Evolutionary conservation across 257 asterid species (phyloP), one percentile per base, ranked within the genome.

Genomic region (Eustoma russellianum): DNA sequence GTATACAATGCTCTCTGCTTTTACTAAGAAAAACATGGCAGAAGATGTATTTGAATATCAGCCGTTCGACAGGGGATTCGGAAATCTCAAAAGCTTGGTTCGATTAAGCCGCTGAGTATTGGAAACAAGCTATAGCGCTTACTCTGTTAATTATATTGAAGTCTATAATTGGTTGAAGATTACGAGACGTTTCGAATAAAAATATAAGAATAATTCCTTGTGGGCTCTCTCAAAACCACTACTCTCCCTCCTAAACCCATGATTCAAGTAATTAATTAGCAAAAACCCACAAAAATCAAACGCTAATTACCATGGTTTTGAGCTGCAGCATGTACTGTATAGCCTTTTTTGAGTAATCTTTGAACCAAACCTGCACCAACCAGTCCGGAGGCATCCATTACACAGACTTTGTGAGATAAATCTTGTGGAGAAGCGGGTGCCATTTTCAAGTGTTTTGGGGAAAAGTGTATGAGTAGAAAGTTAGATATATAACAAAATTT

Each of bases 291-390:
- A 30, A 17, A 8, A 14, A 17, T 3, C 0, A 11, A 12, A 49
- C 10, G 12, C 10, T 16, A 41, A 46, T 33, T 55, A 89, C 97
- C 82, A 14, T 55, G 86, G 49, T 68, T 64, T 67, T 76, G 78
- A 43, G 85, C 56, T 53, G 99, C 94, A 52, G 99, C 97, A 67
- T 92, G 97, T 9, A 88, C 97, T 57, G 82, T 69, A 69, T 88
- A 92, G 19, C 94, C 99, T 50, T 86, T 69, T 49, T 60, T 81
- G 55, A 92, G 71, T 17, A 92, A 88, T 50, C 81, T 76, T 56
- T 66, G 75, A 60, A 92, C 94, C 48, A 92, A 82, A 52, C 80
- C 70, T 5, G 93, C 69, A 56, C 97, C 99, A 6, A 92, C 52
- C 0, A 70, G 77, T 7, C 95, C 95, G 0, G 94, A 70, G 3